These are phyloP conservation scores for Logfia minima DNA, from an alignment of 129 eudicot genomes.

Conservation along the genomic window DNA sequence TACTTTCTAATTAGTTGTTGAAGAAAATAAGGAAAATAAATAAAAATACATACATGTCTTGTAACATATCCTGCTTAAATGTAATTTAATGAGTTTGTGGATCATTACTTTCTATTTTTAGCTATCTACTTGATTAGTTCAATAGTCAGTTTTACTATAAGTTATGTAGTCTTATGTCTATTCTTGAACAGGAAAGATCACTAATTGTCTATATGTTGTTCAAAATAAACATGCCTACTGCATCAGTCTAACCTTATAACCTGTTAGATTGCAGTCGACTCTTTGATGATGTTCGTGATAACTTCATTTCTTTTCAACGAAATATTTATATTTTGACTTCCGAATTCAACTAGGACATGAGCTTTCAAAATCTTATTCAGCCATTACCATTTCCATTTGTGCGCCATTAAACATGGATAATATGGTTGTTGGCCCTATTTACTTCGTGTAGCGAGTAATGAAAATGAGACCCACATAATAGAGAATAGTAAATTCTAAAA, in stretches of 20 bases:
- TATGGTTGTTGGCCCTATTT: not conserved
- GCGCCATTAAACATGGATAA: not conserved
- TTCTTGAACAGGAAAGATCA: not conserved
- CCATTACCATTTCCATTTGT: not conserved
- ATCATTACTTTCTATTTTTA: not conserved
- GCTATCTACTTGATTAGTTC: not conserved
- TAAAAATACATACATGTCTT: not conserved
- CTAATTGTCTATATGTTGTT: not conserved
- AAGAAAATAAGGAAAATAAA: not conserved
- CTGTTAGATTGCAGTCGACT: not conserved
- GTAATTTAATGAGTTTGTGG: not conserved
- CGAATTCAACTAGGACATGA: not conserved
- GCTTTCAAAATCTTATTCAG: not conserved
- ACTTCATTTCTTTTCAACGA: not conserved
- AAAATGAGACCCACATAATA: conserved; percentile 5
- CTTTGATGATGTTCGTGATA: not conserved
- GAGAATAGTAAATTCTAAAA: not conserved
- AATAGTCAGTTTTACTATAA: not conserved
- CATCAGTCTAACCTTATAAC: not conserved
- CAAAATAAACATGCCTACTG: not conserved
- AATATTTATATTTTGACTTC: not conserved
- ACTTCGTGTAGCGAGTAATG: not conserved
- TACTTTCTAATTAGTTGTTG: not conserved
- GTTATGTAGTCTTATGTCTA: not conserved
- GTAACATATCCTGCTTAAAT: not conserved